Percentiles rank a stretch among this genome's conserved stretches.
phyloP scores from a whole-genome alignment of 176 grass and related monocot genomes.

The Cenchrus purpureus region DNA sequence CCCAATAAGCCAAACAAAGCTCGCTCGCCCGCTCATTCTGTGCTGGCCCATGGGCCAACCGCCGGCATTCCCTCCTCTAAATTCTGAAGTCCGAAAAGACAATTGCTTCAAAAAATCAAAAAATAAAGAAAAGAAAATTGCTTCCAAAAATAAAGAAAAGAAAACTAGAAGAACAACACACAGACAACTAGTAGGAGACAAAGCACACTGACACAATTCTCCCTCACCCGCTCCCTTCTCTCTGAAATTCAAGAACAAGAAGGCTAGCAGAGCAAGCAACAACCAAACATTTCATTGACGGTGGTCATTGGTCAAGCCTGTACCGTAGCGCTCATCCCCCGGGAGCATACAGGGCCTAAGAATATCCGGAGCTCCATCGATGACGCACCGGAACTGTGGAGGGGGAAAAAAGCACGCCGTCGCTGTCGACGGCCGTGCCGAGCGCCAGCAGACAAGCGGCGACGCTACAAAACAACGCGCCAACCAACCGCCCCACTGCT shows the following conservation, averaged over 20 bases:
- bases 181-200: too few species aligned
- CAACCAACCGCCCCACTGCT: constrained; percentile 40
- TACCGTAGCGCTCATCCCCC: constrained; percentile 27
- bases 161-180: too few species aligned
- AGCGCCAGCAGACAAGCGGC: constrained; percentile 47
- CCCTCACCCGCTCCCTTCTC: background rate
- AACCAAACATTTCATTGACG: background rate
- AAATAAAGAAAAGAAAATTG: too few species aligned
- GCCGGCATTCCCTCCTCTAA: too few species aligned
- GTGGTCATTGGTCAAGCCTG: constrained; percentile 27
- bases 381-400: constrained; percentile 32
- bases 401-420: constrained; percentile 21
- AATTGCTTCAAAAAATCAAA: too few species aligned
- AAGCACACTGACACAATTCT: background rate
- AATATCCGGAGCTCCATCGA: constrained; percentile 38
- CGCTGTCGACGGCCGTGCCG: constrained; percentile 50
- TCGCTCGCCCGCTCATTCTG: too few species aligned
- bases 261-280: too few species aligned
- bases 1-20: too few species aligned
- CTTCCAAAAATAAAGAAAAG: too few species aligned
- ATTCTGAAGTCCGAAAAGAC: too few species aligned
- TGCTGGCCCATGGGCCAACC: too few species aligned
- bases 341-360: constrained; percentile 17
- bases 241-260: background rate
- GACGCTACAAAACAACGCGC: constrained; percentile 54